Percentiles rank a stretch among this genome's conserved stretches.
Evolutionary conservation across 208 protist genomes (phyloP).

Genomic region (Angomonas desouzai): DNA sequence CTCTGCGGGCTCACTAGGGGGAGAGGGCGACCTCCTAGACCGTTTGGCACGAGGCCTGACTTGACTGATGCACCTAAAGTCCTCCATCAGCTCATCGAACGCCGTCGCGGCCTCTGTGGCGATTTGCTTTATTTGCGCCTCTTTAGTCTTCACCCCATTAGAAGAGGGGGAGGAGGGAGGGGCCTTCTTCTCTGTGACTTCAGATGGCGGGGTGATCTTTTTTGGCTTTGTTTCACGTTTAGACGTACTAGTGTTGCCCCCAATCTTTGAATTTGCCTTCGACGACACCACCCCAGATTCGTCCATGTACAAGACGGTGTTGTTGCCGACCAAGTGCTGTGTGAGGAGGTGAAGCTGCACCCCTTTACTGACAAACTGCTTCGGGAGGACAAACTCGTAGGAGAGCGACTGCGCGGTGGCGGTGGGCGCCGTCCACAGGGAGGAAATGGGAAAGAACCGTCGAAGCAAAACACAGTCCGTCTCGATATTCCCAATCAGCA

Average conservation of each 20-base stretch:
- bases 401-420: neutral
- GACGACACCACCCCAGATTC: too few species aligned
- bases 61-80: neutral
- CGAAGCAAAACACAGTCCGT: constrained; percentile 6
- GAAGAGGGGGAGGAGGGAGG: too few species aligned
- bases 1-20: too few species aligned
- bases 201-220: too few species aligned
- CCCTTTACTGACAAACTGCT: neutral
- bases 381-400: constrained; percentile 10
- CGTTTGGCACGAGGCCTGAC: neutral
- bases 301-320: neutral
- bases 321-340: constrained; percentile 12
- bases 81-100: constrained; percentile 6
- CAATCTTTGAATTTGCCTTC: too few species aligned
- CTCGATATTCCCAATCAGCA: constrained; percentile 2
- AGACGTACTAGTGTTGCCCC: too few species aligned
- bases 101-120: neutral
- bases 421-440: neutral
- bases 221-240: neutral
- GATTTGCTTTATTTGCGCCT: neutral
- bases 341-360: neutral
- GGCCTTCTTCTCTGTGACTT: too few species aligned
- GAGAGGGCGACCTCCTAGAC: neutral
- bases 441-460: constrained; percentile 11
- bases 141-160: too few species aligned